A percentile compares a stretch with the other conserved stretches of the same genome.
These are phyloP conservation scores for Hydrangea macrophylla DNA, from an alignment of 148 eudicot species.

Conservation along the genomic window DNA sequence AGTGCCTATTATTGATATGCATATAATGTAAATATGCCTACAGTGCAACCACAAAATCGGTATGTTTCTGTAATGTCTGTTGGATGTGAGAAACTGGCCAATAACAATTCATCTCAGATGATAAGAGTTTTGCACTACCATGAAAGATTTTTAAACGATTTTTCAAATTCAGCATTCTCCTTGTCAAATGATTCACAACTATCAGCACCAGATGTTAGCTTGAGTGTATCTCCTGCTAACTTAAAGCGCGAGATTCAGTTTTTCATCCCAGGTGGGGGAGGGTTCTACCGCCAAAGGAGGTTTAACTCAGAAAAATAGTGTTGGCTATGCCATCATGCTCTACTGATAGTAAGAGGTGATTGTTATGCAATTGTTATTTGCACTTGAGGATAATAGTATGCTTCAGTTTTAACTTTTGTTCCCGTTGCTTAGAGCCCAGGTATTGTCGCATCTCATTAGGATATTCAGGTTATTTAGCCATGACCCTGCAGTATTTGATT, in stretches of 20 bases:
- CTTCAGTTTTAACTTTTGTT: not conserved
- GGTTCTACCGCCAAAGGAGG: too few relatives aligned
- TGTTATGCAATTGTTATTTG: too few relatives aligned
- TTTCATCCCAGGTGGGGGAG: too few relatives aligned
- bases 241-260: too few relatives aligned
- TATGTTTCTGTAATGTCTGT: not conserved
- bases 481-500: not conserved
- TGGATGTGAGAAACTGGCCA: not conserved
- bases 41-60: not conserved
- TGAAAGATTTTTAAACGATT: too few relatives aligned
- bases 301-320: not conserved
- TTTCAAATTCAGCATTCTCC: not conserved
- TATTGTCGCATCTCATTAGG: not conserved
- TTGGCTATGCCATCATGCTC: not conserved
- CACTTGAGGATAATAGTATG: not conserved
- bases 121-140: too few relatives aligned
- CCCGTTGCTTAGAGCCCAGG: not conserved
- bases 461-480: not conserved
- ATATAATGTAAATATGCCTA: too few relatives aligned
- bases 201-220: not conserved
- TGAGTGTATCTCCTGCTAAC: too few relatives aligned
- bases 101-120: not conserved
- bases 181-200: not conserved
- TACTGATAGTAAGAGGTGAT: not conserved
- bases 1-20: too few relatives aligned